phyloP scores from a whole-genome alignment of 371 early-diverging fungal species.

The Mortierella sp. region DNA sequence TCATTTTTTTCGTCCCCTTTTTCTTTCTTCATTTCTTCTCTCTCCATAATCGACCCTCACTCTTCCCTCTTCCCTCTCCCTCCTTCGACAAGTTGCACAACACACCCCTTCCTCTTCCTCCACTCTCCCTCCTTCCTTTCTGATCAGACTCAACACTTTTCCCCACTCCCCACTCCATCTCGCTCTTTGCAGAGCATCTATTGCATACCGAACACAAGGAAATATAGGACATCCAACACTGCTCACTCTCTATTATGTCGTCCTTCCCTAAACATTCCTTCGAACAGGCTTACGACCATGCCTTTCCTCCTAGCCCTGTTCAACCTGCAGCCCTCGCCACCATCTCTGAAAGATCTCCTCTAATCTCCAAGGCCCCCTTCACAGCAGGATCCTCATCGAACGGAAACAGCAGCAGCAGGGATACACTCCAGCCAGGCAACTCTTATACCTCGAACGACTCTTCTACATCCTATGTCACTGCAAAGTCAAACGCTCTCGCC shows the following conservation, averaged over 20 bases:
- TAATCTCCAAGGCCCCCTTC: conserved; percentile 32
- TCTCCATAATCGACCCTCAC: background rate
- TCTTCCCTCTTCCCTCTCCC: background rate
- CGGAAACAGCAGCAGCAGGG: background rate
- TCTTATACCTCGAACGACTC: conserved; percentile 30
- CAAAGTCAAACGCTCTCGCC: background rate
- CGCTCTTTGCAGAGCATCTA: background rate
- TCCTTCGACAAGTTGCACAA: background rate
- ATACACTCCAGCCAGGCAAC: conserved; percentile 5
- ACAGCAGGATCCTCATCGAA: background rate
- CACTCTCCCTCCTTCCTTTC: background rate
- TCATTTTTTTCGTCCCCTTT: background rate
- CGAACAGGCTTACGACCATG: conserved; percentile 46
- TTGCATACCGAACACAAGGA: background rate
- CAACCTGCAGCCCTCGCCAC: background rate
- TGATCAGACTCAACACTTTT: background rate
- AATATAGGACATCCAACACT: background rate
- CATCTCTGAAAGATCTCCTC: conserved; percentile 33
- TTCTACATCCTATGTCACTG: conserved; percentile 14
- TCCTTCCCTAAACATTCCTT: conserved; percentile 49
- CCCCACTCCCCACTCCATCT: background rate
- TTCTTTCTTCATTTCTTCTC: background rate
- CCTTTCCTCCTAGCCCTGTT: conserved; percentile 31
- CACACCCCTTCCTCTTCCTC: background rate
- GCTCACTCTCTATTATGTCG: conserved; percentile 19